Conservation (phyloP, 495 filamentous ascomycete species). For the Lophium mytilinum region DNA sequence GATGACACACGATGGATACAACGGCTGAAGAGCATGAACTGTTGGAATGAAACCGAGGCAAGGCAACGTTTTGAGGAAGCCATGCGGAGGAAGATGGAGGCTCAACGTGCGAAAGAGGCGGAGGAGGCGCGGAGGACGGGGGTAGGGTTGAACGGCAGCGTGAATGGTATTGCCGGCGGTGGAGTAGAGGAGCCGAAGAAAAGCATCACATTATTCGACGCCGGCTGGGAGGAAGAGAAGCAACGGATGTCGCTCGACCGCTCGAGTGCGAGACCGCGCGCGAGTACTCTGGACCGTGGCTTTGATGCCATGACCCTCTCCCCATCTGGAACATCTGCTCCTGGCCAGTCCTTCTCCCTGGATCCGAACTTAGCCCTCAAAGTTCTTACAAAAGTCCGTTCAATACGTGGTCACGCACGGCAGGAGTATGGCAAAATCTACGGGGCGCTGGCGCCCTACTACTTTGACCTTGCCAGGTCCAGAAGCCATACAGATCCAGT, state of each 20-base stretch:
- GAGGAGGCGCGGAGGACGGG: slow-evolving; percentile 39
- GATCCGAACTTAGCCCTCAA: slow-evolving; percentile 55
- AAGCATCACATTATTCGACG: slow-evolving; percentile 63
- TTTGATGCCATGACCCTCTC: slow-evolving; percentile 59
- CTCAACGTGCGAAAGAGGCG: slow-evolving; percentile 45
- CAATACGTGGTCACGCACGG: slow-evolving; percentile 76
- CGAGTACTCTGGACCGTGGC: slow-evolving; percentile 45
- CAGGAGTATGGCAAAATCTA: slow-evolving; percentile 90
- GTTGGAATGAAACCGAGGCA: slow-evolving; percentile 88
- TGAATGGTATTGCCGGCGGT: slow-evolving; percentile 26
- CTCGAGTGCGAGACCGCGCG: slow-evolving; percentile 1
- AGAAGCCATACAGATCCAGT: slow-evolving; percentile 71
- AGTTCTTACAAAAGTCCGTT: slow-evolving; percentile 59
- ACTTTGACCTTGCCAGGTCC: slow-evolving; percentile 66
- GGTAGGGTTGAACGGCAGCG: slow-evolving; percentile 32
- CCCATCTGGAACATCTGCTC: slow-evolving; percentile 1
- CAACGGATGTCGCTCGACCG: slow-evolving; percentile 29
- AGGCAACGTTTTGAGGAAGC: slow-evolving; percentile 67
- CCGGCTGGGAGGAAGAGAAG: slow-evolving; percentile 49
- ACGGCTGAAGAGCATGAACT: slow-evolving; percentile 71
- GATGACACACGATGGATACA: slow-evolving; percentile 95
- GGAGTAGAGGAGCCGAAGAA: slow-evolving; percentile 16
- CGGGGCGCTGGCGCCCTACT: slow-evolving; percentile 77
- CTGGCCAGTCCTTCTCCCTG: slow-evolving; percentile 2
- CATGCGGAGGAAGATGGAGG: slow-evolving; percentile 57